Evolutionary conservation across 1,284 basidiomycete species (phyloP), one percentile per base, ranked within the genome.

Genomic region (Porodaedalea pini): DNA sequence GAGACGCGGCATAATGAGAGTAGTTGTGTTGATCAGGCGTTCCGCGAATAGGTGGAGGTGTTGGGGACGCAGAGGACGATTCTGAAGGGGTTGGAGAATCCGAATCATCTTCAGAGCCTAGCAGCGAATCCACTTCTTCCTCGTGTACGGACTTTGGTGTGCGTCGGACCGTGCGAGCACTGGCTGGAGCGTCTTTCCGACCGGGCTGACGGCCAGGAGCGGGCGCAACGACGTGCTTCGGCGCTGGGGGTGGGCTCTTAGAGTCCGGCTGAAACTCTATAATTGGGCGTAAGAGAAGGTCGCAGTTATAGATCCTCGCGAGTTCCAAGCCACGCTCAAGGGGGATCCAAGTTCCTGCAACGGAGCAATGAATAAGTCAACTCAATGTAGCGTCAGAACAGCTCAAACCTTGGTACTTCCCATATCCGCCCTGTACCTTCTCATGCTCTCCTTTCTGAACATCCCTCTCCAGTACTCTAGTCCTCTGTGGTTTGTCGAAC

Each of bases 401-500:
- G 15, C 17, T 49, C 25, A 29, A 61, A 95, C 95, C 97, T 81
- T 99, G 97, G 72, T 98, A 99, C 75, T 99, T 99, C 65, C 97
- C 97, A 73, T 99, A 99, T 0, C 97, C 97, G 34, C 97, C 97
- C 71, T 99, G 97, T 0, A 99, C 94, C 73, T 99, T 99, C 74
- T 99, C 97, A 72, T 99, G 97, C 64, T 94, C 90, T 25, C 95
- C 97, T 73, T 98, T 98, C 72, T 99, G 97, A 2, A 99, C 88
- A 75, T 99, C 97, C 63, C 97, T 85, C 72, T 99, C 97, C 49
- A 99, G 81, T 11, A 99, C 95, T 59, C 97, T 86, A 56, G 97
- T 99, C 50, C 97, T 81, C 71, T 99, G 97, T 0, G 97, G 97
- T 72, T 99, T 99, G 76, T 99, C 97, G 66, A 99, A 98, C 8